Evolutionary conservation across 2,329 filamentous ascomycete species (phyloP).

Genomic region (Colletotrichum sp.): DNA sequence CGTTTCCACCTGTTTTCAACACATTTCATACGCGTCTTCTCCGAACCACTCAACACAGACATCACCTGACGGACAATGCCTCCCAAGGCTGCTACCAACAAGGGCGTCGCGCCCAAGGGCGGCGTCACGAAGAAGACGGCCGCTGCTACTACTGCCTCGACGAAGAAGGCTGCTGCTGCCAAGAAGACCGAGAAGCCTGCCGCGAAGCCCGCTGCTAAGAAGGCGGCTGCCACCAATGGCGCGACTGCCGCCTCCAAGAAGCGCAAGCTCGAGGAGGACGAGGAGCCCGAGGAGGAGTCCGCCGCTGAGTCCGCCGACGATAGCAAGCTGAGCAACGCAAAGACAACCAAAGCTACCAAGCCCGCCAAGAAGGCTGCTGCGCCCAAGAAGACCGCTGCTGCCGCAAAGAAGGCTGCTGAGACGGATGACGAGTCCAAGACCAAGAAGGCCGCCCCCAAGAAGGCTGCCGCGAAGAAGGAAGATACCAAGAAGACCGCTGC

Average conservation of each 20-base stretch:
- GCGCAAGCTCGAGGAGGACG: slow-evolving; percentile 12
- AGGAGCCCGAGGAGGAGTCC: slow-evolving; percentile 1
- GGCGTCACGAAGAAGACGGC: slow-evolving; percentile 27
- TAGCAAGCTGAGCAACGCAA: background rate
- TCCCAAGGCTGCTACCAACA: slow-evolving; percentile 30
- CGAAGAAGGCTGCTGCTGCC: slow-evolving; percentile 30
- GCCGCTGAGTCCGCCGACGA: background rate
- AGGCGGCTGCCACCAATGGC: slow-evolving; percentile 31
- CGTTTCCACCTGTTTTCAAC: background rate
- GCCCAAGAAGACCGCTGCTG: slow-evolving; percentile 19
- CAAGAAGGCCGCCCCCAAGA: slow-evolving; percentile 51
- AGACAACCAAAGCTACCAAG: slow-evolving; percentile 28
- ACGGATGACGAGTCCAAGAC: slow-evolving; percentile 24
- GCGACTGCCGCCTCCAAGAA: slow-evolving; percentile 21
- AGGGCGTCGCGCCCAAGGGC: slow-evolving; percentile 30
- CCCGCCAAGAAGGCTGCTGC: slow-evolving; percentile 35
- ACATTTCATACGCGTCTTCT: slow-evolving; percentile 8
- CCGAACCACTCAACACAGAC: background rate
- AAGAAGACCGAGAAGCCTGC: slow-evolving; percentile 27
- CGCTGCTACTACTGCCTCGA: slow-evolving; percentile 24
- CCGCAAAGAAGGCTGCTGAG: slow-evolving; percentile 42
- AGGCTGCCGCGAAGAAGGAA: slow-evolving; percentile 56
- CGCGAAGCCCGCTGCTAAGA: slow-evolving; percentile 25
- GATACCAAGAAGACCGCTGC: slow-evolving; percentile 11
- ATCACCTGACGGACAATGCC: slow-evolving; percentile 18